Evolutionary conservation across 192 early-diverging fungal genomes (phyloP).

Genomic region (Coemansia sp.): DNA sequence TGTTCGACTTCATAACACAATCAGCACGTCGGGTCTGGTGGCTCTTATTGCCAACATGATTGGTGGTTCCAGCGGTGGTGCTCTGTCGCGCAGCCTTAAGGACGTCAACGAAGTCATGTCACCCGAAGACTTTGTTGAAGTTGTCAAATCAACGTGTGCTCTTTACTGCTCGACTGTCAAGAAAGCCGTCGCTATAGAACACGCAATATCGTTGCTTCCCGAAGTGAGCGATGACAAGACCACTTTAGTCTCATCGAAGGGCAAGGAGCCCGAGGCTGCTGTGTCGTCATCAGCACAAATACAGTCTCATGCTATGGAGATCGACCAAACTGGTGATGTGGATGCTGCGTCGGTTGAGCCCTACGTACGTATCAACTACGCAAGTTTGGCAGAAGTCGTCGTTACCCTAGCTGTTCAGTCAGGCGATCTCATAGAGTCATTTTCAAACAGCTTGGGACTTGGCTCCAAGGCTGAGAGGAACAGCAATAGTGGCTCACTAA

Average conservation of each 20-base stretch:
- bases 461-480: slow-evolving; percentile 5
- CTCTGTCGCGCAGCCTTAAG: slow-evolving; percentile 36
- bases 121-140: slow-evolving; percentile 28
- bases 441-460: slow-evolving; percentile 46
- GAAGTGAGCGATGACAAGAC: slow-evolving; percentile 15
- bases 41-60: slow-evolving; percentile 40
- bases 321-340: slow-evolving; percentile 14
- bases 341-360: slow-evolving; percentile 11
- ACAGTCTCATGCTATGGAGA: slow-evolving; percentile 31
- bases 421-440: slow-evolving; percentile 48
- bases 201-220: slow-evolving; percentile 20
- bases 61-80: slow-evolving; percentile 39
- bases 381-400: slow-evolving; percentile 35
- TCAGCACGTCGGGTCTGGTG: slow-evolving; percentile 26
- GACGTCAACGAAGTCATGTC: slow-evolving; percentile 24
- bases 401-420: slow-evolving; percentile 37
- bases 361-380: slow-evolving; percentile 28
- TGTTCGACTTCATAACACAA: slow-evolving; percentile 25
- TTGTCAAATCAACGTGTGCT: slow-evolving; percentile 18
- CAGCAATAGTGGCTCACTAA: slow-evolving; percentile 1
- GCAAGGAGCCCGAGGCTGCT: slow-evolving; percentile 20
- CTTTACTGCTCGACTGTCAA: slow-evolving; percentile 24
- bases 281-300: not conserved
- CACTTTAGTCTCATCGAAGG: slow-evolving; percentile 4
- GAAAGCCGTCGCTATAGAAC: slow-evolving; percentile 38